Conservation (phyloP, 208 protist species). For the Leishmania amazonensis region DNA sequence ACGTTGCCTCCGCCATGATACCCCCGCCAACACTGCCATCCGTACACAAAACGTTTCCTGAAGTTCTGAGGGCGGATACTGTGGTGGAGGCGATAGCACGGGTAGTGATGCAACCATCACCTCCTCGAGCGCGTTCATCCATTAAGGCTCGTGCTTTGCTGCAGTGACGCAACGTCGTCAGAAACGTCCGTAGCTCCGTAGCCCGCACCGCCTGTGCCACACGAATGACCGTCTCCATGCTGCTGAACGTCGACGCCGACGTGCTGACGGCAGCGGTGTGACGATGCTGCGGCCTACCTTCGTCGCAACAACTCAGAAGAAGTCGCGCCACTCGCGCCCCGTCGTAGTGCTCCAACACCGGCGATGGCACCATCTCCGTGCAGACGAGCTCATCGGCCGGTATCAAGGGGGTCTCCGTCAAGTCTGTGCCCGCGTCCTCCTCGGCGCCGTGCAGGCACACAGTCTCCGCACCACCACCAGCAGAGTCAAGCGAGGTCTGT, state of each 20-base stretch:
- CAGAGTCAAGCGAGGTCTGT: background rate
- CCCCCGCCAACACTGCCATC: background rate
- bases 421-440: background rate
- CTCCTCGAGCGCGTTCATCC: background rate
- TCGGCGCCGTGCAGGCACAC: background rate
- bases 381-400: background rate
- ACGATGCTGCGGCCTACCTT: background rate
- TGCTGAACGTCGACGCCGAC: too few relatives aligned
- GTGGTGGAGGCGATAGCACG: background rate
- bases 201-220: slow-evolving; percentile 39
- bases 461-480: background rate
- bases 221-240: slow-evolving; percentile 14
- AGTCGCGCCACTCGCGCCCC: slow-evolving; percentile 29
- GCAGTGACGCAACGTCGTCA: slow-evolving; percentile 18
- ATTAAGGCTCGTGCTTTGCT: slow-evolving; percentile 8
- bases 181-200: slow-evolving; percentile 33
- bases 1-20: background rate
- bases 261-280: background rate
- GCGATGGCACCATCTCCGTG: background rate
- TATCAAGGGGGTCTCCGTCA: background rate
- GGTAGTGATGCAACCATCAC: background rate
- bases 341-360: slow-evolving; percentile 35
- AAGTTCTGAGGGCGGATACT: background rate
- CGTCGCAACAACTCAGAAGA: slow-evolving; percentile 11
- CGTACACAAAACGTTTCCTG: background rate